Conservation (phyloP, 2,329 filamentous ascomycete species). For the Clonostachys sp. region DNA sequence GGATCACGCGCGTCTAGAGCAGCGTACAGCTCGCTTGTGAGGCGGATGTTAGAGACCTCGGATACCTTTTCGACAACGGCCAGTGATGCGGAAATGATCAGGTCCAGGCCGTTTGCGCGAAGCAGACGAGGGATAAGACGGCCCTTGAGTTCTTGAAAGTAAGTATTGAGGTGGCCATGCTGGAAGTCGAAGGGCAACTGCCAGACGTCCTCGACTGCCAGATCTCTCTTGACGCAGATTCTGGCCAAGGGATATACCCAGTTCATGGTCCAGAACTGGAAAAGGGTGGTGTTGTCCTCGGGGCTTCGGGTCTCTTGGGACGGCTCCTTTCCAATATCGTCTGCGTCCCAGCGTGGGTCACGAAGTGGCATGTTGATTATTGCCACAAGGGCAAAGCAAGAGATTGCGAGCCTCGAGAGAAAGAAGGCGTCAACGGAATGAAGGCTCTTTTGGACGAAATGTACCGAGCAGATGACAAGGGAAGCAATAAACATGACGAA, state of each 20-base stretch:
- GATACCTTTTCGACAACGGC: slow-evolving; percentile 46
- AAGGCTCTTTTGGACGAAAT: slow-evolving; percentile 17
- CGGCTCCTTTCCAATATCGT: slow-evolving; percentile 22
- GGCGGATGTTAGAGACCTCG: slow-evolving; percentile 29
- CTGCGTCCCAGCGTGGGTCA: slow-evolving; percentile 22
- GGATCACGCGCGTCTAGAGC: slow-evolving; percentile 21
- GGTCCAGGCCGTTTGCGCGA: slow-evolving; percentile 73
- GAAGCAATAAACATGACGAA: slow-evolving; percentile 22
- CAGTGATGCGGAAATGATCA: slow-evolving; percentile 62
- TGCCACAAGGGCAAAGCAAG: slow-evolving; percentile 13
- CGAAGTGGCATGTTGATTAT: slow-evolving; percentile 29
- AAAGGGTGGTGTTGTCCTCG: slow-evolving; percentile 74
- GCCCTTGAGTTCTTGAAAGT: slow-evolving; percentile 69
- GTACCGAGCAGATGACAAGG: slow-evolving; percentile 18
- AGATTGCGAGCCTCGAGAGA: slow-evolving; percentile 12
- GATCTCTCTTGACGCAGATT: slow-evolving; percentile 57
- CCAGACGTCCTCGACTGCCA: slow-evolving; percentile 82
- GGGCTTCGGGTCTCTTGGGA: slow-evolving; percentile 53
- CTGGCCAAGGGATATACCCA: slow-evolving; percentile 77
- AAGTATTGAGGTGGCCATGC: slow-evolving; percentile 67
- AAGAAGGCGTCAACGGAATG: slow-evolving; percentile 12
- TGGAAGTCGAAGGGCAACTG: slow-evolving; percentile 75
- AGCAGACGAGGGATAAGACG: slow-evolving; percentile 67
- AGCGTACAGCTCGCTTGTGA: slow-evolving; percentile 27
- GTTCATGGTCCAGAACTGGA: slow-evolving; percentile 80